These are phyloP conservation scores for Pseudocercospora vitis DNA, from an alignment of 2,329 filamentous ascomycete species.

Conservation along the genomic window DNA sequence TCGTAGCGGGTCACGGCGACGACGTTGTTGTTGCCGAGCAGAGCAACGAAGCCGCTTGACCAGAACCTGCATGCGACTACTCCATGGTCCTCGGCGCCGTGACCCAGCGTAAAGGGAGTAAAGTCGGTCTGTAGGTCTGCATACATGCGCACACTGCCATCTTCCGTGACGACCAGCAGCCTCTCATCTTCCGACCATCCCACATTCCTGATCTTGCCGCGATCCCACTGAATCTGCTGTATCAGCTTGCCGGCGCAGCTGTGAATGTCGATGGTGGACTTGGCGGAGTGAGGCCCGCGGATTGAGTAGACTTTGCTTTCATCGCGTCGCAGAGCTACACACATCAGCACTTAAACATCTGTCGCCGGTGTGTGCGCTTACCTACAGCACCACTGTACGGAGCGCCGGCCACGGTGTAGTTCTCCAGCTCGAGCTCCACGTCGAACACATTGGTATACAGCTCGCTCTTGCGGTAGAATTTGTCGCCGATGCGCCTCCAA, in stretches of 20 bases:
- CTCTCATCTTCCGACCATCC: slow-evolving; percentile 97
- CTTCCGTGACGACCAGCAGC: slow-evolving; percentile 80
- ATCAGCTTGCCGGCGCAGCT: slow-evolving; percentile 89
- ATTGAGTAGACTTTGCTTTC: slow-evolving; percentile 80
- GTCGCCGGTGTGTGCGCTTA: slow-evolving; percentile 46
- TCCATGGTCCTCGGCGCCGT: slow-evolving; percentile 81
- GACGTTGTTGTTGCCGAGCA: slow-evolving; percentile 83
- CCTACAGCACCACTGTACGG: slow-evolving; percentile 92
- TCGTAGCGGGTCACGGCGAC: slow-evolving; percentile 85
- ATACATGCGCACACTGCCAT: slow-evolving; percentile 88
- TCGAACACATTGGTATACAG: slow-evolving; percentile 93
- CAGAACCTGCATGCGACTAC: slow-evolving; percentile 92
- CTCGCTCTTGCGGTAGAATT: slow-evolving; percentile 92
- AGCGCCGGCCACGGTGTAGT: slow-evolving; percentile 87
- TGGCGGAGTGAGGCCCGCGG: slow-evolving; percentile 67
- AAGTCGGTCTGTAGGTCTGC: slow-evolving; percentile 93
- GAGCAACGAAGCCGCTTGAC: slow-evolving; percentile 84
- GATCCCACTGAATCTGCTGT: slow-evolving; percentile 68
- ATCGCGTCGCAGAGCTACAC: slow-evolving; percentile 81
- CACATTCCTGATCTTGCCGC: slow-evolving; percentile 79
- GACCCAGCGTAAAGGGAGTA: slow-evolving; percentile 86
- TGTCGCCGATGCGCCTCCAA: slow-evolving; percentile 91
- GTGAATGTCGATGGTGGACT: slow-evolving; percentile 90
- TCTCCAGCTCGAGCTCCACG: slow-evolving; percentile 89
- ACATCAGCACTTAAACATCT: slow-evolving; percentile 27